Conservation (phyloP, 2,329 filamentous ascomycete genomes). For the Botrytis squamosa region DNA sequence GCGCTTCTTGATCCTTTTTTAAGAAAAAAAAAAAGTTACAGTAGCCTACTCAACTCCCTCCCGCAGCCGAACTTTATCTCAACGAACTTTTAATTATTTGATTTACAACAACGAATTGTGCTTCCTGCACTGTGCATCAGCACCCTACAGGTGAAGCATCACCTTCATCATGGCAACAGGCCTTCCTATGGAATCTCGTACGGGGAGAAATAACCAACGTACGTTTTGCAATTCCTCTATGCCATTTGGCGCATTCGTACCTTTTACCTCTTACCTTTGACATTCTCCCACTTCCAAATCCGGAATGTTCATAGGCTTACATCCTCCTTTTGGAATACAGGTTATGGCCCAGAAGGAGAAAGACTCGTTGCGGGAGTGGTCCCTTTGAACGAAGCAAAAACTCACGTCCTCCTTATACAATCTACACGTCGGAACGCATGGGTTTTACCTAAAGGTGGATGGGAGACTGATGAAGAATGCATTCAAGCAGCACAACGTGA, state of each 20-base stretch:
- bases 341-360: conserved; percentile 89
- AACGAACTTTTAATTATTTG: conserved; percentile 20
- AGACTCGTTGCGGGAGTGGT: conserved; percentile 94
- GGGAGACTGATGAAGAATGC: conserved; percentile 91
- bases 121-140: conserved; percentile 26
- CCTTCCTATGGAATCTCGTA: conserved; percentile 70
- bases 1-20: conserved; percentile 30
- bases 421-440: conserved; percentile 87
- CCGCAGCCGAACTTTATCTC: conserved; percentile 29
- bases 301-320: conserved; percentile 35
- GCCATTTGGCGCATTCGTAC: conserved; percentile 6
- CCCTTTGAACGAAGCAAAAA: conserved; percentile 80
- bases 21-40: conserved; percentile 23
- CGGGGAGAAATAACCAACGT: conserved; percentile 78
- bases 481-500: conserved; percentile 83
- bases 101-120: conserved; percentile 25
- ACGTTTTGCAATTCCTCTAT: conserved; percentile 47
- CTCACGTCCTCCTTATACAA: conserved; percentile 88
- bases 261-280: background rate
- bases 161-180: conserved; percentile 40
- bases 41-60: conserved; percentile 11
- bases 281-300: background rate
- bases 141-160: conserved; percentile 33
- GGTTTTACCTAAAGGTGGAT: conserved; percentile 97
- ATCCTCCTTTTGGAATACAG: conserved; percentile 49